Percentiles rank a stretch among this genome's conserved stretches.
Evolutionary conservation across 257 asterid species (phyloP).

Genomic region (Penstemon newberryi): DNA sequence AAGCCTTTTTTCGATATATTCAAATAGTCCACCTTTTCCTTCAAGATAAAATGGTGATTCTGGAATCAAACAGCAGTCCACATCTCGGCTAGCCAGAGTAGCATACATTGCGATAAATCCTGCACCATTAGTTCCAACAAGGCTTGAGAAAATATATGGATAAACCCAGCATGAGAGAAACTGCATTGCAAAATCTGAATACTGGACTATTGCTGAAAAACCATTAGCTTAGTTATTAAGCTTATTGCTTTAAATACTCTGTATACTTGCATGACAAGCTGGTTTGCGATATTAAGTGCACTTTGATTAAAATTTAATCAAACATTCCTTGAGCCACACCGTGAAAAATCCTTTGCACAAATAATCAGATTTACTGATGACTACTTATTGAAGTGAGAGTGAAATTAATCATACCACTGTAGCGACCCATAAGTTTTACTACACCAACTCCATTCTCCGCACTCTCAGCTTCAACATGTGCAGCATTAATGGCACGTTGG

Average conservation of each 20-base stretch:
- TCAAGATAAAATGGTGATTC: slow-evolving; percentile 73
- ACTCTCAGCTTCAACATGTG: slow-evolving; percentile 93
- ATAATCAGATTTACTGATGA: not conserved
- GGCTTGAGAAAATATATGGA: slow-evolving; percentile 20
- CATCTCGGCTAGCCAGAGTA: slow-evolving; percentile 78
- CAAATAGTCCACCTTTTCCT: slow-evolving; percentile 67
- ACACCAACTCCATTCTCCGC: slow-evolving; percentile 92
- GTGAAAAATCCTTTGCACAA: not conserved
- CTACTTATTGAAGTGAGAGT: not conserved
- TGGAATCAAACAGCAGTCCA: slow-evolving; percentile 75
- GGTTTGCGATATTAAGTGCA: slow-evolving; percentile 1
- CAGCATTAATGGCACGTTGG: slow-evolving; percentile 96
- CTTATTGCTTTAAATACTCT: slow-evolving; percentile 1
- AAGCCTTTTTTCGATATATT: slow-evolving; percentile 49
- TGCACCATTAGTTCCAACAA: slow-evolving; percentile 32
- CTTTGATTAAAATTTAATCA: slow-evolving; percentile 17
- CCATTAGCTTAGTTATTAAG: not conserved
- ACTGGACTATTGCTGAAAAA: too few relatives aligned
- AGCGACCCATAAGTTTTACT: slow-evolving; percentile 95
- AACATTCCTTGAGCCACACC: slow-evolving; percentile 4
- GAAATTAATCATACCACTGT: slow-evolving; percentile 53
- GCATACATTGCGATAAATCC: slow-evolving; percentile 79
- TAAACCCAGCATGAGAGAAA: slow-evolving; percentile 5
- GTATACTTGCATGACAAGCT: not conserved
- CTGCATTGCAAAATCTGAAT: not conserved